phyloP scores from a whole-genome alignment of 495 filamentous ascomycete species.

The Hypoxylon intermedium region DNA sequence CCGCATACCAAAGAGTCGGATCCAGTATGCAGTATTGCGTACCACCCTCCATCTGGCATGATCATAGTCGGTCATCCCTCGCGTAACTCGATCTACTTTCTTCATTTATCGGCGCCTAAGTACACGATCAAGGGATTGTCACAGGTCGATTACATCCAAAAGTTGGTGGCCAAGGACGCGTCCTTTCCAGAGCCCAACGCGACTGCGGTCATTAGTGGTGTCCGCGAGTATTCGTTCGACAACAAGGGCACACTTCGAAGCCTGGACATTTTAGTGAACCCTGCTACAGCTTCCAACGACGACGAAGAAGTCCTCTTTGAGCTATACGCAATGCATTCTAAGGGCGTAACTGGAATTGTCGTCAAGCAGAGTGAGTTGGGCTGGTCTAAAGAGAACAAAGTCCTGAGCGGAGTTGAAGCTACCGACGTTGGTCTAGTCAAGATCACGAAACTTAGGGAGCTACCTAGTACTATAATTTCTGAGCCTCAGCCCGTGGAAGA shows the following conservation, averaged over 20 bases:
- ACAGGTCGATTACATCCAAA: slow-evolving; percentile 84
- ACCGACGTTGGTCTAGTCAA: slow-evolving; percentile 66
- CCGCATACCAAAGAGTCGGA: slow-evolving; percentile 97
- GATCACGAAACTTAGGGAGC: slow-evolving; percentile 53
- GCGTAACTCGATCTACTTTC: slow-evolving; percentile 95
- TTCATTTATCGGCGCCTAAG: slow-evolving; percentile 89
- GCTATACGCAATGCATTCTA: slow-evolving; percentile 96
- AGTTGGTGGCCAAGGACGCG: slow-evolving; percentile 73
- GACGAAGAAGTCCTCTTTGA: slow-evolving; percentile 77
- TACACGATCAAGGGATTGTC: slow-evolving; percentile 81
- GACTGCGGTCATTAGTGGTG: slow-evolving; percentile 93
- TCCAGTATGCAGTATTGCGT: slow-evolving; percentile 93
- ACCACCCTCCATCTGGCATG: slow-evolving; percentile 89
- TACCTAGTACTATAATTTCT: slow-evolving; percentile 43
- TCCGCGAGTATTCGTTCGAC: slow-evolving; percentile 90
- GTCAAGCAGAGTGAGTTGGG: slow-evolving; percentile 89
- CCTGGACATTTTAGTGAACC: slow-evolving; percentile 78
- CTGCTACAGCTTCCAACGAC: slow-evolving; percentile 58
- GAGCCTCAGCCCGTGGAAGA: slow-evolving; percentile 40
- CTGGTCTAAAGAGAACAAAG: slow-evolving; percentile 85
- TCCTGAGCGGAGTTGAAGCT: slow-evolving; percentile 76
- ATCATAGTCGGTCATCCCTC: slow-evolving; percentile 95
- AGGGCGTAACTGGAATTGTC: slow-evolving; percentile 84
- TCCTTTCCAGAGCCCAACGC: slow-evolving; percentile 83
- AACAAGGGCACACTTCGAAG: slow-evolving; percentile 89